Evolutionary conservation across 768 basidiomycete genomes (phyloP), one percentile per base, ranked within the genome.

Genomic region (Mycena galopus): DNA sequence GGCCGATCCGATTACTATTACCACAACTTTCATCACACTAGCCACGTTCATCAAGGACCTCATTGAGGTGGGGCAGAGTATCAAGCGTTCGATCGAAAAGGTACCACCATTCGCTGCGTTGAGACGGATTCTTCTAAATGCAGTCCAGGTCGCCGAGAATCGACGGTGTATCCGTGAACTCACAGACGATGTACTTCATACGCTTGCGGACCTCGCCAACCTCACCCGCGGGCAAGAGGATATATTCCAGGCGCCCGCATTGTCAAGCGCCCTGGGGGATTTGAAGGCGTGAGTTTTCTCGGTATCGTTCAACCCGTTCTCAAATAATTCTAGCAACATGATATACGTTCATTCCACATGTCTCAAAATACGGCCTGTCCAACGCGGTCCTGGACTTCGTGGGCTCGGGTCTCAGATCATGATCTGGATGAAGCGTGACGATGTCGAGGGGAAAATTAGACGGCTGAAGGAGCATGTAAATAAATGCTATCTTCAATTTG

Each of bases 341-440:
- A 25, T 72, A 2, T 39, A 63, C 16, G 59, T 67, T 10, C 60
- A 44, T 53, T 59, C 56, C 10, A 23, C 39, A 2, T 67, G 65
- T n/a, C 19, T 9, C 5, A 25, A 56, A 7, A 62, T 72, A 9
- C 19, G 29, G 30, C 59, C 64, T 19, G 47, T 29, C 1, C 39
- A 63, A 23, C 64, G 16, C 42, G 14, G 35, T 14, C 4, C 51
- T 32, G 4, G 65, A 60, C 0, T 17, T 64, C 11, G 51, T 37
- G 32, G 53, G 0, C n/a, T 73, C 25, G 14, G 30, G 6, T 56
- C 55, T 6, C 55, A 56, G 12, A n/a, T 56, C 55, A 56, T 21
- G 11, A 17, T 11, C 17, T 74, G 73, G 73, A 33, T 59, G 4
- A 71, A 74, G 64, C 70, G 73, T 2, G 70, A 74, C n/a, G 44